Evolutionary conservation across 83 land plant species (phyloP).

Genomic region (Isoetes engelmannii): DNA sequence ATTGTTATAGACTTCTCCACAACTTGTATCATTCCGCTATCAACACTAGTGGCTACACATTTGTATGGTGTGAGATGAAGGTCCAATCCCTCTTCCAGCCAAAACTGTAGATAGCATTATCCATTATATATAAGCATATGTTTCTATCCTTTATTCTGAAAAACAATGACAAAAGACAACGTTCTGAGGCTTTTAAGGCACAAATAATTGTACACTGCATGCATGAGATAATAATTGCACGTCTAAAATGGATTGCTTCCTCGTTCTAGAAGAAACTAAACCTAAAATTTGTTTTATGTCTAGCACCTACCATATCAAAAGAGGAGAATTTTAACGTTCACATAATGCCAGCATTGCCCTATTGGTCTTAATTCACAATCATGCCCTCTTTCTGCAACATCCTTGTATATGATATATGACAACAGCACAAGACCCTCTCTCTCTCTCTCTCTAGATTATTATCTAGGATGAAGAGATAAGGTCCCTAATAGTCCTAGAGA

Average conservation of each 20-base stretch:
- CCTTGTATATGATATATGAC: no score
- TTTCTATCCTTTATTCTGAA: neutral
- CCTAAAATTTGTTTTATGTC: no score
- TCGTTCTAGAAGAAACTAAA: no score
- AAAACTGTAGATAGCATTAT: slow-evolving; percentile 7
- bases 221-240: no score
- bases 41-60: slow-evolving; percentile 13
- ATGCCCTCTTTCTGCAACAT: no score
- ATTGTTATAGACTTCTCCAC: slow-evolving; percentile 11
- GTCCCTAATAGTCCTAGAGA: neutral
- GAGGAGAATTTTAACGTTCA: no score
- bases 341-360: no score
- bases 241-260: no score
- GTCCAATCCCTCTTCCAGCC: slow-evolving; percentile 12
- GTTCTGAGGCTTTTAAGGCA: neutral
- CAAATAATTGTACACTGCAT: no score
- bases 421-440: no score
- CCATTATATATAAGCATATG: neutral
- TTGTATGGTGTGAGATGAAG: slow-evolving; percentile 10
- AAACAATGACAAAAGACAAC: neutral
- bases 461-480: neutral
- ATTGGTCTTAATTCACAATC: no score
- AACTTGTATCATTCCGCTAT: slow-evolving; percentile 13
- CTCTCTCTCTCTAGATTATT: neutral
- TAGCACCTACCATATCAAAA: no score